phyloP scores from a whole-genome alignment of 2,329 filamentous ascomycete genomes.

The Fusarium cicatricum region DNA sequence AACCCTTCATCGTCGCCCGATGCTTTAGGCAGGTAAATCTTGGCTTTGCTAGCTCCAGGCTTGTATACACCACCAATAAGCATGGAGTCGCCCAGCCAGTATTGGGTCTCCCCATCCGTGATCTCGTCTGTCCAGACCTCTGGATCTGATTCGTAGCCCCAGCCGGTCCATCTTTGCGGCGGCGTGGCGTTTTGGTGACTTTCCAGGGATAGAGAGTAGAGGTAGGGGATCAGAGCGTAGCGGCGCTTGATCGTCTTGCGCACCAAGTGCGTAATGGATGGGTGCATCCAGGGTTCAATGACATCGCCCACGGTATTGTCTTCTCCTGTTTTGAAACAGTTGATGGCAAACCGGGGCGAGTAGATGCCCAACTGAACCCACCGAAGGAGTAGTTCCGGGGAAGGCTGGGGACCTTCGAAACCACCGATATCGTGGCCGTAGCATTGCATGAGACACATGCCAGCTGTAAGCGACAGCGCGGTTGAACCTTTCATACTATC shows the following conservation, averaged over 20 bases:
- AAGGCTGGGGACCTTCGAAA: conserved; percentile 77
- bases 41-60: conserved; percentile 60
- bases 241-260: conserved; percentile 73
- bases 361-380: conserved; percentile 78
- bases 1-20: conserved; percentile 64
- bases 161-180: conserved; percentile 76
- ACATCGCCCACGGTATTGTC: conserved; percentile 75
- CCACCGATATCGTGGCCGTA: conserved; percentile 80
- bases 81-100: conserved; percentile 74
- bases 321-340: conserved; percentile 77
- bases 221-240: conserved; percentile 76
- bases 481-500: conserved; percentile 76
- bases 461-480: conserved; percentile 72
- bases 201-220: conserved; percentile 71
- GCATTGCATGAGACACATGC: conserved; percentile 72
- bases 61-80: conserved; percentile 74
- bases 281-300: conserved; percentile 83
- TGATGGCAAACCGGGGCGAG: conserved; percentile 77
- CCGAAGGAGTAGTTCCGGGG: conserved; percentile 73
- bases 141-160: conserved; percentile 73
- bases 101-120: conserved; percentile 73
- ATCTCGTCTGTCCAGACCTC: conserved; percentile 70
- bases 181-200: conserved; percentile 69
- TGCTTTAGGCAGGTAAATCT: conserved; percentile 68
- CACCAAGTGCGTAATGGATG: conserved; percentile 68